Evolutionary conservation across 169 alveolate species (phyloP), one percentile per base, ranked within the genome.

Genomic region (Plasmodium fragile): DNA sequence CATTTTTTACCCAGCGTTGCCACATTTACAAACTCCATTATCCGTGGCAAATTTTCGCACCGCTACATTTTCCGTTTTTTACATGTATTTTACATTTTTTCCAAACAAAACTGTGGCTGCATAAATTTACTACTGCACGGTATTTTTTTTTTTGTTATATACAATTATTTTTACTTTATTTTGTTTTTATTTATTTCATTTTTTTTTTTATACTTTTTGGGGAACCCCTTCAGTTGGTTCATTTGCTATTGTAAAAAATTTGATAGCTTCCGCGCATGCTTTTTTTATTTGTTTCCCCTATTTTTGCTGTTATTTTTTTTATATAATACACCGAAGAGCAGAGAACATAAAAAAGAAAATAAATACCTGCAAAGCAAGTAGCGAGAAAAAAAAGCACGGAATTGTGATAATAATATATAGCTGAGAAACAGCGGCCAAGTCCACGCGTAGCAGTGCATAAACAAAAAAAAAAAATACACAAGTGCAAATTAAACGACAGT

Each of bases 21-120:
- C 8, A 5, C 59, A 49, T 49, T n/a, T n/a, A n/a, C n/a, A n/a
- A 49, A 49, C 59, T 7, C 59, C 36, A 22, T 28, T 22, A n/a
- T n/a, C 6, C n/a, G 36, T 25, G 36, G 16, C 30, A 65, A 65
- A 65, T 65, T 28, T 28, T 65, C 16, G 30, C 32, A 65, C 75
- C 18, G 75, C n/a, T 25, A 22, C 10, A 5, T 65, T 65, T 65
- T 65, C 36, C 75, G 30, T 22, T 18, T 65, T 22, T 18, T 65
- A 65, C 36, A 65, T 22, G 75, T 65, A 65, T 65, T 55, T 65
- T 65, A 25, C 75, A 65, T 65, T 65, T 65, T 65, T 28, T 65
- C 39, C 6, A 65, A 65, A 65, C 6, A 65, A 65, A 65, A 4
- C 8, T 25, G 30, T 25, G 30, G 30, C 39, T 28, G 36, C 16